Percentiles rank a stretch among this genome's conserved stretches.
Conservation (phyloP, 768 basidiomycete species). For the Suillus americanus region DNA sequence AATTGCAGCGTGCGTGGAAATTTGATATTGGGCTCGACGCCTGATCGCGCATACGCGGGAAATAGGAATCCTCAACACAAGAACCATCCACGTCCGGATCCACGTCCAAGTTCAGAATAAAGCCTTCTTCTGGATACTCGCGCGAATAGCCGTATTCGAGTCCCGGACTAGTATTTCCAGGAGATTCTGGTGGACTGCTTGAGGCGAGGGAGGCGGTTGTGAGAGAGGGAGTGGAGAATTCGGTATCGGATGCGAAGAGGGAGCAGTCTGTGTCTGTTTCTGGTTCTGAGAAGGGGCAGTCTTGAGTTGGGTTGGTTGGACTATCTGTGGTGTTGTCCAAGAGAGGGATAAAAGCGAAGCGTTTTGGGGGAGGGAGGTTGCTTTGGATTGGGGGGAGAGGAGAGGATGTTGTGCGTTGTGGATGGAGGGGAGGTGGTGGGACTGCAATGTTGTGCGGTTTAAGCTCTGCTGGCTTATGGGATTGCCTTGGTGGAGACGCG, state of each 20-base stretch:
- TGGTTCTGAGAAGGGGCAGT: not conserved
- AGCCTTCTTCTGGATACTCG: not conserved
- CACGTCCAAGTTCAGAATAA: constrained; percentile 11
- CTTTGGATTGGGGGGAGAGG: not conserved
- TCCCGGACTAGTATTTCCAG: not conserved
- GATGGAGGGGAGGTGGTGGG: constrained; percentile 12
- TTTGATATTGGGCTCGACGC: not conserved
- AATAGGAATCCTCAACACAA: constrained; percentile 5
- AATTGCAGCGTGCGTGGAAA: constrained; percentile 5
- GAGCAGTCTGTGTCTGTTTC: constrained; percentile 10
- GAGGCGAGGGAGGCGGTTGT: constrained; percentile 13
- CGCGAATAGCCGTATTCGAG: not conserved
- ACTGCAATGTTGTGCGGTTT: constrained; percentile 14
- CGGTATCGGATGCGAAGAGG: constrained; percentile 8
- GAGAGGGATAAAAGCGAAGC: constrained; percentile 12
- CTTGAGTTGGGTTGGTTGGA: not conserved
- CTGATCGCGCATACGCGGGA: not conserved
- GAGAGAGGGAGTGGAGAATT: constrained; percentile 16
- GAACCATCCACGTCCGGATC: constrained; percentile 12
- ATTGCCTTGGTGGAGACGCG: not conserved
- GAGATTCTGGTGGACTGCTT: constrained; percentile 13
- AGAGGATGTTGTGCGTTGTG: not conserved
- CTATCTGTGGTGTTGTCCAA: constrained; percentile 9
- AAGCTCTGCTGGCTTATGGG: not conserved
- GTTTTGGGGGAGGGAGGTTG: constrained; percentile 13